Base-by-base conservation (phyloP, 2,329 filamentous ascomycete genomes). In the Penicillium palitans region DNA sequence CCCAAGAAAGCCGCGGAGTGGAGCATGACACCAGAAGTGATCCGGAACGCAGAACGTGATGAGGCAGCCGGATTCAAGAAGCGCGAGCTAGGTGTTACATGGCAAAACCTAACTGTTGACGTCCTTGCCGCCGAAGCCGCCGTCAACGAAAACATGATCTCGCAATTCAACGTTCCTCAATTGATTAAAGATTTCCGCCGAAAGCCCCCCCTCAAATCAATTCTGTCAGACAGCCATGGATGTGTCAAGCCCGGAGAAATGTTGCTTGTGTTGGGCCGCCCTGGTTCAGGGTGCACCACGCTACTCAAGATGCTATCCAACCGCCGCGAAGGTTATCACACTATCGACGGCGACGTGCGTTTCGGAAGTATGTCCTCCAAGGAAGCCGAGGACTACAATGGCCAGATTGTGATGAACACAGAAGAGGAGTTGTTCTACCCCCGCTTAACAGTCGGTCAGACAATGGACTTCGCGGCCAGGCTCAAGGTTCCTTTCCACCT, bases 201-300 rank as follows among this genome's bases (percentile, higher is more conserved):
- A 9, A 59, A 52, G n/a, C 57, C 57, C 13, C 53, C 57, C 10
- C 40, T 59, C 13, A 61, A 63, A 19, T 87, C 84, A 0, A 85
- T 90, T 39, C 71, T 90, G 39, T 81, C 88, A 52, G 79, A 83
- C 64, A 83, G 80, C 57, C 82, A 84, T 66, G 87, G 87, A 17
- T 89, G 86, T 63, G 84, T 90, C 41, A 87, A 87, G 69, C 87
- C 87, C 0, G 88, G 87, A n/a, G 87, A 90, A 70, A 89, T 90
- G 87, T 73, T 89, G 1, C 77, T 90, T 0, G 87, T 90, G 0
- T 77, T 90, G 0, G 88, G 88, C 2, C 80, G 87, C 1, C 87
- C 88, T 0, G 88, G 87, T 0, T 80, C 85, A 4, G 87, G 87
- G 35, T 91, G 89, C 70, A 89, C 87, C 0, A 88, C 87, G 0